These are phyloP conservation scores for Cladophialophora immunda DNA, from an alignment of 2,329 filamentous ascomycete genomes.

Conservation along the genomic window DNA sequence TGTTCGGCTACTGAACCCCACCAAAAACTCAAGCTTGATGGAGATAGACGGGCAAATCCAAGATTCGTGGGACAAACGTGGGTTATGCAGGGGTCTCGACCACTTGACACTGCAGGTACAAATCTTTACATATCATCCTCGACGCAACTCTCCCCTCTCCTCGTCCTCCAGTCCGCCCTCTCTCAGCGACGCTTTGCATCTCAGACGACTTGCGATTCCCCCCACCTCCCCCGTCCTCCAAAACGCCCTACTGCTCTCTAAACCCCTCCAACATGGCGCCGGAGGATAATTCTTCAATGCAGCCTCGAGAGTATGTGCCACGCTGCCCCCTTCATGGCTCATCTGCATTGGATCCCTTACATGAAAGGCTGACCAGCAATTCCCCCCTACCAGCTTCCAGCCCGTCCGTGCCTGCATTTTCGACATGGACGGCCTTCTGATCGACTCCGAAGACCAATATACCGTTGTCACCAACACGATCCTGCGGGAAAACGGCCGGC, in stretches of 20 bases:
- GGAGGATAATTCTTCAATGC: not conserved
- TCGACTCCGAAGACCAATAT: constrained; percentile 93
- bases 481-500: constrained; percentile 76
- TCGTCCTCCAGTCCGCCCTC: not conserved
- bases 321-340: not conserved
- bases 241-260: not conserved
- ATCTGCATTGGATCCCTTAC: not conserved
- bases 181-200: not conserved
- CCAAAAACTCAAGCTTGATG: not conserved
- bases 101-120: not conserved
- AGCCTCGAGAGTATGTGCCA: not conserved
- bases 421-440: constrained; percentile 97
- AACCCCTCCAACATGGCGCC: not conserved
- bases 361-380: not conserved
- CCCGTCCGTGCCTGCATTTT: constrained; percentile 91
- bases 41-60: constrained; percentile 6
- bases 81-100: not conserved
- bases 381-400: constrained; percentile 64
- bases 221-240: too few relatives aligned
- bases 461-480: constrained; percentile 83
- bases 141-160: not conserved
- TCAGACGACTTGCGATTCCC: too few relatives aligned
- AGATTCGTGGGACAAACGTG: not conserved
- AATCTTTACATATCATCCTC: not conserved
- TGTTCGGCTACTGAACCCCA: not conserved